Percentiles rank a stretch among this genome's conserved stretches.
Conservation (phyloP, 164 flowering plant species). For the Vitis vinifera region ASM3070453v1 NC_081822.1:6942001-6942500, state of each 20-base stretch:
- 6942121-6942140: slow-evolving; percentile 46
- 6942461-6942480: slow-evolving; percentile 24
- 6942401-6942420: slow-evolving; percentile 92
- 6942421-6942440: slow-evolving; percentile 85
- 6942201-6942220: slow-evolving; percentile 50
- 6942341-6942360: slow-evolving; percentile 94
- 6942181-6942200: slow-evolving; percentile 57
- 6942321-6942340: slow-evolving; percentile 82
- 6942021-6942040: slow-evolving; percentile 93
- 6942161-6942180: slow-evolving; percentile 89
- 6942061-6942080: slow-evolving; percentile 84
- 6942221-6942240: slow-evolving; percentile 47
- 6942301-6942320: slow-evolving; percentile 53
- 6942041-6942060: slow-evolving; percentile 89
- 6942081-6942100: slow-evolving; percentile 51
- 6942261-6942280: slow-evolving; percentile 40
- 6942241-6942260: slow-evolving; percentile 39
- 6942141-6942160: slow-evolving; percentile 71
- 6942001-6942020: slow-evolving; percentile 73
- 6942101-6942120: slow-evolving; percentile 81
- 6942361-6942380: slow-evolving; percentile 56
- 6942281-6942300: slow-evolving; percentile 62
- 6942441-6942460: slow-evolving; percentile 67
- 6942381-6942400: slow-evolving; percentile 64
- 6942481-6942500: slow-evolving; percentile 29